phyloP scores from a whole-genome alignment of 139 green algal species.

The Coelastrella sp. region DNA sequence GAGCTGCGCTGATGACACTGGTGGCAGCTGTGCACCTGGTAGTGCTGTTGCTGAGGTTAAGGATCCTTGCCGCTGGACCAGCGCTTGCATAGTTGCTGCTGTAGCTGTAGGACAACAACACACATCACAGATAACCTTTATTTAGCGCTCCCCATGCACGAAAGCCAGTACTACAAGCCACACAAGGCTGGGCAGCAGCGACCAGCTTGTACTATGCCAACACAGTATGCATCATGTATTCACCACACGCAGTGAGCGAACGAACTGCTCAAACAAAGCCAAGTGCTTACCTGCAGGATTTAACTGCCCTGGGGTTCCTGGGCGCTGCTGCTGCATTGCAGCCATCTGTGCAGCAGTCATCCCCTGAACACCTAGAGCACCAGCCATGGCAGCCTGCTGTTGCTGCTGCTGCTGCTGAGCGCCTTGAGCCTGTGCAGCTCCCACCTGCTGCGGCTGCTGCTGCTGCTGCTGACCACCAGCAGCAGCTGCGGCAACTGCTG shows the following conservation, averaged over 20 bases:
- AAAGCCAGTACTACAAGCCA: too few relatives aligned
- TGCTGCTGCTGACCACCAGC: conserved; percentile 4
- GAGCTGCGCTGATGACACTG: conserved; percentile 11
- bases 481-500: conserved; percentile 1
- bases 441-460: conserved; percentile 8
- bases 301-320: conserved; percentile 26
- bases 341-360: background rate
- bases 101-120: background rate
- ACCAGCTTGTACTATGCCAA: too few relatives aligned
- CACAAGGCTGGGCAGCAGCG: too few relatives aligned
- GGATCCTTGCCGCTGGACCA: conserved; percentile 7
- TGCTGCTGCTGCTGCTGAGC: conserved; percentile 47
- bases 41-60: background rate
- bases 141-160: too few relatives aligned
- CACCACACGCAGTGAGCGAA: too few relatives aligned
- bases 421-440: background rate
- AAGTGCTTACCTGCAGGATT: conserved; percentile 27
- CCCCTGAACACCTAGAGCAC: background rate
- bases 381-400: conserved; percentile 32
- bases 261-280: too few relatives aligned
- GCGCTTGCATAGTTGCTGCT: conserved; percentile 15
- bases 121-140: too few relatives aligned
- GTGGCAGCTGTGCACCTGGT: background rate
- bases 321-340: conserved; percentile 26
- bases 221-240: background rate